phyloP scores from a whole-genome alignment of 495 filamentous ascomycete genomes.

The Corynascus novoguineensis region DNA sequence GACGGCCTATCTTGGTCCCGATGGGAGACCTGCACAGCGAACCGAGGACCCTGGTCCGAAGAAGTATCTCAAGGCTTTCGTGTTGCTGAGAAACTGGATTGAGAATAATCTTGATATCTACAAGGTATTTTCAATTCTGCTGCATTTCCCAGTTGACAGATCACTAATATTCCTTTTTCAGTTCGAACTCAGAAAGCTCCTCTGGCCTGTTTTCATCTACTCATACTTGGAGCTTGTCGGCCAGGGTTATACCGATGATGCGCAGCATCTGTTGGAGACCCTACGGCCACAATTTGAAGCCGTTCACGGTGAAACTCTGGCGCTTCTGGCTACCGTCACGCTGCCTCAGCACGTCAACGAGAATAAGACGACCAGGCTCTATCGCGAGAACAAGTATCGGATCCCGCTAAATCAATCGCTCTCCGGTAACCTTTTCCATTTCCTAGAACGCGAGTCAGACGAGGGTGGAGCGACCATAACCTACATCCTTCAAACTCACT shows the following conservation, averaged over 20 bases:
- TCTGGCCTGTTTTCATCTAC: slow-evolving; percentile 93
- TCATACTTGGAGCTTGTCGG: slow-evolving; percentile 78
- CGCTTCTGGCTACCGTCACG: slow-evolving; percentile 58
- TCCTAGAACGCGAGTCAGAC: slow-evolving; percentile 75
- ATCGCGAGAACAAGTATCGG: slow-evolving; percentile 76
- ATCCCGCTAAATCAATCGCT: slow-evolving; percentile 77
- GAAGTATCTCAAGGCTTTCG: slow-evolving; percentile 70
- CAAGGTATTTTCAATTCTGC: slow-evolving; percentile 53
- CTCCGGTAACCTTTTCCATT: slow-evolving; percentile 74
- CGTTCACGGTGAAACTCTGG: slow-evolving; percentile 71
- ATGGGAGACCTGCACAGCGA: slow-evolving; percentile 62
- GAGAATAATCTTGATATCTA: slow-evolving; percentile 88
- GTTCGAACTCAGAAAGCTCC: slow-evolving; percentile 79
- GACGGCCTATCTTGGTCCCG: slow-evolving; percentile 65
- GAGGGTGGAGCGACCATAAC: slow-evolving; percentile 72
- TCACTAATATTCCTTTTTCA: slow-evolving; percentile 39
- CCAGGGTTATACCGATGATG: slow-evolving; percentile 65
- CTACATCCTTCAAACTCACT: slow-evolving; percentile 65
- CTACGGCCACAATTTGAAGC: slow-evolving; percentile 65
- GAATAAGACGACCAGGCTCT: slow-evolving; percentile 66
- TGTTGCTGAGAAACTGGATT: slow-evolving; percentile 70
- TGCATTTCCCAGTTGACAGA: background rate
- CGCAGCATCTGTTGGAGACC: slow-evolving; percentile 60
- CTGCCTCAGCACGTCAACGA: slow-evolving; percentile 71
- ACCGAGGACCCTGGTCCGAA: slow-evolving; percentile 64